Base-by-base conservation (phyloP, 768 basidiomycete species). In the Pleurotus djamor region DNA sequence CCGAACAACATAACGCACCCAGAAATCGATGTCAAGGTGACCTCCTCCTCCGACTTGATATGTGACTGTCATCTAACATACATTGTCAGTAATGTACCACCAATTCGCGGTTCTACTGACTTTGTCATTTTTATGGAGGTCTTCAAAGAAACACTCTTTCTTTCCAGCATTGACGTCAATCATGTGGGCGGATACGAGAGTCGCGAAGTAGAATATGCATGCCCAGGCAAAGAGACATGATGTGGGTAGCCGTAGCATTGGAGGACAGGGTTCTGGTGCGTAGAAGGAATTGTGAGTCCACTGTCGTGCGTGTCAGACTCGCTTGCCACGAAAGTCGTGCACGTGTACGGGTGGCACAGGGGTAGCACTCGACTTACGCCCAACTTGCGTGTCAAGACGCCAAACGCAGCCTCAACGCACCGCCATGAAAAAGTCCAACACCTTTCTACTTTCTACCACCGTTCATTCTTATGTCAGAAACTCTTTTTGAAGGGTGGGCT, bases 31-130 rank as follows among this genome's bases (percentile, higher is more conserved):
- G 74, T 99, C 97, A 52, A 98, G 75, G 70, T 98, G 92, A 0
- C 97, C 96, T 28, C 97, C 97, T 47, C 93, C 94, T 55, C 94
- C 96, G 5, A 98, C 97, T 81, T 99, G 97, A 71, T 98, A 99
- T 41, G 96, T 97, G 52, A 99, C 92, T 28, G 96, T 96, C 97
- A 99, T 98, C 96, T 98, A 67, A 10, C 35, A 16, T 36, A 13
- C 13, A 21, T 4, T n/a, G 13, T 48, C 32, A 50, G 35, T 32
- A 17, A 4, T 21, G 6, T 8, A 9, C 6, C 34, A 36, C 4
- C 21, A 17, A 33, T 7, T n/a, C 28, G 9, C 17, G 1, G 50
- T 6, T 43, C 14, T 64, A 41, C 66, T 59, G 62, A 91, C 92
- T 81, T 95, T 92, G 86, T 96, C 94, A 71, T 94, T 86, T 63